phyloP scores from a whole-genome alignment of 2,329 filamentous ascomycete species.

The Teratosphaeria pseudoeucalypti region DNA sequence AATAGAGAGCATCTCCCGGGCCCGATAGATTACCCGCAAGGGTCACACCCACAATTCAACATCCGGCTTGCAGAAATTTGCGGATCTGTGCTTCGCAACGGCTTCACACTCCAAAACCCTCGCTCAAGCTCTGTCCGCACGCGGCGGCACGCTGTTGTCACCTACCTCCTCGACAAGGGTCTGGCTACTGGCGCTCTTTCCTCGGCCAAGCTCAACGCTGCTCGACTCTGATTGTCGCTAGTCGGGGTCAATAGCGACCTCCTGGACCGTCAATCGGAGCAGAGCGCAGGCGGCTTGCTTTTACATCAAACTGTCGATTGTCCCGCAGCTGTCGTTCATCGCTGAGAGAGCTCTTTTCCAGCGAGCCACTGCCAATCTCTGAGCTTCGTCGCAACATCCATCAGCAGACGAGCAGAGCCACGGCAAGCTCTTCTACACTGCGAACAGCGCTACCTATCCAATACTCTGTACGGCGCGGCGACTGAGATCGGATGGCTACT shows the following conservation, averaged over 20 bases:
- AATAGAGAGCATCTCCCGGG: constrained; percentile 15
- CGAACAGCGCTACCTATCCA: background rate
- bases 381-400: background rate
- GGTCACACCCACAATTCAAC: constrained; percentile 12
- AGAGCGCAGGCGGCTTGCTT: background rate
- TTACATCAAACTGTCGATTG: background rate
- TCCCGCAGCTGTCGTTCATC: background rate
- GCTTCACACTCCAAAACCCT: constrained; percentile 7
- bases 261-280: background rate
- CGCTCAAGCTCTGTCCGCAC: constrained; percentile 1
- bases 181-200: constrained; percentile 10
- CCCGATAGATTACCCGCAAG: constrained; percentile 22
- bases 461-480: background rate
- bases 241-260: background rate
- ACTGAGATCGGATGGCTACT: constrained; percentile 17
- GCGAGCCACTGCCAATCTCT: background rate
- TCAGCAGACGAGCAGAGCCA: background rate
- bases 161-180: constrained; percentile 11
- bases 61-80: constrained; percentile 14
- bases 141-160: background rate
- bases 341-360: background rate
- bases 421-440: background rate
- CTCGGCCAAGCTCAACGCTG: constrained; percentile 3
- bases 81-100: constrained; percentile 12
- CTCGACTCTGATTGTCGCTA: background rate